Percentiles rank a stretch among this genome's conserved stretches.
Conservation (phyloP, 805 yeast genomes). For the Wickerhamomyces xylosicus region DNA sequence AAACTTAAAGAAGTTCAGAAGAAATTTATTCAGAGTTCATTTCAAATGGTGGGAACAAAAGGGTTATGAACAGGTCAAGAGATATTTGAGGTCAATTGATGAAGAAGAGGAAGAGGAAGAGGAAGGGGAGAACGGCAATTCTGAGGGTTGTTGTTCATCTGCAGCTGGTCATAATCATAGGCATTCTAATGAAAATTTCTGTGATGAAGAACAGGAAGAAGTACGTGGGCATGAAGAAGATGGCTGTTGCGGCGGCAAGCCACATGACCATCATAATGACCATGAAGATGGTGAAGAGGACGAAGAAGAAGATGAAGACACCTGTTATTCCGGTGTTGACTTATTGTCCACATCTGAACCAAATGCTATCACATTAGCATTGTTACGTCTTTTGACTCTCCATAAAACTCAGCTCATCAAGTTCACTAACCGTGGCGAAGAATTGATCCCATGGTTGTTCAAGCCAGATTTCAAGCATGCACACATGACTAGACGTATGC, state of each 20-base stretch:
- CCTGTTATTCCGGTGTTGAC: neutral
- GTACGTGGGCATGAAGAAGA: conserved; percentile 3
- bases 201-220: neutral
- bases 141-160: conserved; percentile 3
- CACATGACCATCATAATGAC: conserved; percentile 11
- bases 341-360: neutral
- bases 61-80: conserved; percentile 28
- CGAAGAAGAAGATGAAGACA: conserved; percentile 12
- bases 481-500: neutral
- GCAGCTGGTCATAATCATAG: conserved; percentile 12
- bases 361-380: neutral
- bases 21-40: conserved; percentile 25
- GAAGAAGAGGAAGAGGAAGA: conserved; percentile 4
- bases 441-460: neutral
- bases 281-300: conserved; percentile 3
- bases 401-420: neutral
- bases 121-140: conserved; percentile 10
- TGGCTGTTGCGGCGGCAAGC: conserved; percentile 9
- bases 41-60: conserved; percentile 39
- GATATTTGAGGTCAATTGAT: conserved; percentile 5
- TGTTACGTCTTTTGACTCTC: neutral
- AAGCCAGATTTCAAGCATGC: neutral
- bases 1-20: conserved; percentile 21
- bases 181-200: neutral
- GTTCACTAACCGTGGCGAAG: neutral